These are phyloP conservation scores for Sparassis latifolia DNA, from an alignment of 1,284 basidiomycete genomes.

Conservation along the genomic window DNA sequence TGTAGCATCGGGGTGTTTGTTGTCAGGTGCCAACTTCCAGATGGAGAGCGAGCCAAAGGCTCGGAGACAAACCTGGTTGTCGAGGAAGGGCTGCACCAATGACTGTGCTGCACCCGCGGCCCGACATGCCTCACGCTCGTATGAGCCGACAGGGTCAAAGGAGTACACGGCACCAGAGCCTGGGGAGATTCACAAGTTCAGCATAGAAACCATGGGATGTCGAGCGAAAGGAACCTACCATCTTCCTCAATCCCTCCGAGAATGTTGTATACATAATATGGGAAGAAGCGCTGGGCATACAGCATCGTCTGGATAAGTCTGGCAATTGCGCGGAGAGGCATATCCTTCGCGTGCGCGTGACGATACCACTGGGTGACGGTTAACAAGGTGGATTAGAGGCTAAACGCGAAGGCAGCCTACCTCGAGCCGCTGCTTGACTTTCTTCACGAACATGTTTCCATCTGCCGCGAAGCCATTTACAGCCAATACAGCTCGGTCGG, in stretches of 20 bases:
- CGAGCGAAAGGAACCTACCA: constrained; percentile 46
- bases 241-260: constrained; percentile 92
- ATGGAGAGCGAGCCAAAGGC: constrained; percentile 32
- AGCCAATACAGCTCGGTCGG: constrained; percentile 88
- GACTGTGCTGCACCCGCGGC: constrained; percentile 89
- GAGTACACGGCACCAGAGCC: constrained; percentile 94
- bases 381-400: not conserved
- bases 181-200: constrained; percentile 23
- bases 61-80: constrained; percentile 74
- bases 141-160: constrained; percentile 93
- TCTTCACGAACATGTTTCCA: constrained; percentile 93
- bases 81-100: constrained; percentile 91
- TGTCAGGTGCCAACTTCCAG: constrained; percentile 31
- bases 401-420: constrained; percentile 35
- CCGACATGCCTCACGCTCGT: constrained; percentile 91
- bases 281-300: constrained; percentile 91
- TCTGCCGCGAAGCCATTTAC: constrained; percentile 95
- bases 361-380: constrained; percentile 74
- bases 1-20: not conserved
- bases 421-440: constrained; percentile 88
- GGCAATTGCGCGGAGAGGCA: constrained; percentile 88
- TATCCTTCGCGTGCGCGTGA: constrained; percentile 90
- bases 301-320: constrained; percentile 95
- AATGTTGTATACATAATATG: constrained; percentile 95
- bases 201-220: not conserved